Percentiles rank a stretch among this genome's conserved stretches.
phyloP scores from a whole-genome alignment of 1,139 yeast genomes.

The Sugiyamaella neomexicana region DNA sequence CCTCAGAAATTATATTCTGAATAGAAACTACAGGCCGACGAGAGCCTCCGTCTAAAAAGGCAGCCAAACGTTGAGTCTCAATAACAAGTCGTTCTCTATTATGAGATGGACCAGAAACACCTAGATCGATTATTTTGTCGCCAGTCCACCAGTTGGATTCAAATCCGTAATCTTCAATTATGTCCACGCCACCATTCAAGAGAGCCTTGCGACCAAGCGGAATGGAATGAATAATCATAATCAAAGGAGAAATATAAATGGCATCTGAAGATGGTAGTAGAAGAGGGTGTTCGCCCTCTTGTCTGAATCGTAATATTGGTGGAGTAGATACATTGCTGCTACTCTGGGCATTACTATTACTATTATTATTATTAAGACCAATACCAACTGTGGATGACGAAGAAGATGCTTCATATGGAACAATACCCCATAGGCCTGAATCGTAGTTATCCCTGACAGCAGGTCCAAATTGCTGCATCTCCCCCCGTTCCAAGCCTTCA shows the following conservation, averaged over 20 bases:
- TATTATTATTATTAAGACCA: not conserved
- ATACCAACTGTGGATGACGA: slow-evolving; percentile 5
- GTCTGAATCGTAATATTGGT: not conserved
- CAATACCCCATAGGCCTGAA: slow-evolving; percentile 34
- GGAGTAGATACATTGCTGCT: slow-evolving; percentile 3
- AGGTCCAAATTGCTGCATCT: slow-evolving; percentile 30
- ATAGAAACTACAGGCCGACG: slow-evolving; percentile 45
- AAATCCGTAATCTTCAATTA: slow-evolving; percentile 44
- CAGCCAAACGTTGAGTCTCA: slow-evolving; percentile 49
- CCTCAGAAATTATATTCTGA: slow-evolving; percentile 36
- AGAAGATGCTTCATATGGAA: slow-evolving; percentile 21
- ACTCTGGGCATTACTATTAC: slow-evolving; percentile 2
- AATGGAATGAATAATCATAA: slow-evolving; percentile 47
- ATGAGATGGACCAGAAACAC: slow-evolving; percentile 17
- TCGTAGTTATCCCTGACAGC: slow-evolving; percentile 34
- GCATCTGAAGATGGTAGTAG: slow-evolving; percentile 43
- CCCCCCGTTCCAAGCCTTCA: slow-evolving; percentile 23
- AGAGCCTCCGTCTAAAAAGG: slow-evolving; percentile 46
- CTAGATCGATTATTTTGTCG: slow-evolving; percentile 31
- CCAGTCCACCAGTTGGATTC: slow-evolving; percentile 49
- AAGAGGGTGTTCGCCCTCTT: slow-evolving; percentile 32
- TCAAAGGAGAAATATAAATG: slow-evolving; percentile 45
- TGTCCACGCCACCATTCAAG: slow-evolving; percentile 36
- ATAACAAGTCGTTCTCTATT: slow-evolving; percentile 32
- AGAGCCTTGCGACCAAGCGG: slow-evolving; percentile 44